Evolutionary conservation across 495 filamentous ascomycete genomes (phyloP).

Genomic region (Hypoxylon fuscum): DNA sequence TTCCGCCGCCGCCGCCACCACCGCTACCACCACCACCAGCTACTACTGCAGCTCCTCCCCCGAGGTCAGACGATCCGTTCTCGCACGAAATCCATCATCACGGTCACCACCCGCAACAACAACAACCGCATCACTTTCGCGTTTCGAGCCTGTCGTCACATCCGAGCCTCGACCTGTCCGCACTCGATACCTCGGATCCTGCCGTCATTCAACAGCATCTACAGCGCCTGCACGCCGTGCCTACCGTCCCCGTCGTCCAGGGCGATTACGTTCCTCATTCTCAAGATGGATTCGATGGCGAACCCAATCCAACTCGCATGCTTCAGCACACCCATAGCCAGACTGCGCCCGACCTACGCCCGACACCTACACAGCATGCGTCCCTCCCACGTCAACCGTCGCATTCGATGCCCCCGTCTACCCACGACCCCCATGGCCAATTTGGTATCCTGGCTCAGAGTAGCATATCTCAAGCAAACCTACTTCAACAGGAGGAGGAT

Average conservation of each 20-base stretch:
- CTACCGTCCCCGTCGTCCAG: conserved; percentile 47
- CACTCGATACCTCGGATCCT: conserved; percentile 45
- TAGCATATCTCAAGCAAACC: conserved; percentile 49
- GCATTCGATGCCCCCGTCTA: conserved; percentile 43
- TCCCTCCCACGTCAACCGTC: conserved; percentile 40
- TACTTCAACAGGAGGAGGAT: conserved; percentile 49
- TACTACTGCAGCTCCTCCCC: conserved; percentile 18
- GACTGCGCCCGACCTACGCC: conserved; percentile 44
- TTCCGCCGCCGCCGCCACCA: conserved; percentile 30
- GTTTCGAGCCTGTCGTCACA: conserved; percentile 49
- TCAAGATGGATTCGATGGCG: conserved; percentile 41
- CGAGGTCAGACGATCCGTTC: conserved; percentile 17
- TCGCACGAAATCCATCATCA: conserved; percentile 38
- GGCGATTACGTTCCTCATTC: conserved; percentile 49
- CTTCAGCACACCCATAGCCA: conserved; percentile 38
- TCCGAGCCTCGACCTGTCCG: conserved; percentile 48
- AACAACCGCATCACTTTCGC: conserved; percentile 38
- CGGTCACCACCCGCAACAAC: conserved; percentile 30
- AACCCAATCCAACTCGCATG: conserved; percentile 40
- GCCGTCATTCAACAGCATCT: conserved; percentile 50
- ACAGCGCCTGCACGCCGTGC: conserved; percentile 49
- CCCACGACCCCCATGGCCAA: conserved; percentile 43
- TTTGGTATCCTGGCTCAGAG: conserved; percentile 58
- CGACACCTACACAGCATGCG: conserved; percentile 45
- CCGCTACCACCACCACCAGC: no score